Conservation (phyloP, 305 asterid species). For the Solanum aculeatissimum region DNA sequence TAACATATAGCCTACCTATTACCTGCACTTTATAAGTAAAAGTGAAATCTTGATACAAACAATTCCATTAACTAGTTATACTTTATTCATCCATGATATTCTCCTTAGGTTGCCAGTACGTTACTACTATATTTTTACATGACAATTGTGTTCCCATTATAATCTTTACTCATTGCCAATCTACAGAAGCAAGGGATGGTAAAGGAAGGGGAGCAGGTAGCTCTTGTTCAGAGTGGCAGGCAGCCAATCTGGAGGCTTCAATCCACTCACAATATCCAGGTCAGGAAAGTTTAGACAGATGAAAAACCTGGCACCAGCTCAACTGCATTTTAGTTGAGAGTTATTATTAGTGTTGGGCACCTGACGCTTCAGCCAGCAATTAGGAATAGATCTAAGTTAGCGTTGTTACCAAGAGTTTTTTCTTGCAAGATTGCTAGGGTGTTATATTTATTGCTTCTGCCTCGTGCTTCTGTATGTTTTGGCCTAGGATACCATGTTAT, state of each 20-base stretch:
- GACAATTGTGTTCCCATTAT: background rate
- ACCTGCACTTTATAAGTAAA: background rate
- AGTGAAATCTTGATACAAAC: background rate
- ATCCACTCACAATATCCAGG: constrained; percentile 89
- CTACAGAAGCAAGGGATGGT: constrained; percentile 85
- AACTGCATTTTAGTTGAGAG: background rate
- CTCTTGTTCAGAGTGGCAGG: constrained; percentile 88
- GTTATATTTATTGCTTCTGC: background rate
- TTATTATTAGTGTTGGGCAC: background rate
- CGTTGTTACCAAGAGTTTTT: background rate
- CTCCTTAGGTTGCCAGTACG: background rate
- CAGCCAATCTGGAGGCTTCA: constrained; percentile 88
- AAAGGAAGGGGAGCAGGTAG: constrained; percentile 83
- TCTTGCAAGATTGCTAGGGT: background rate
- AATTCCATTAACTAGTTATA: background rate
- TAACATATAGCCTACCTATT: background rate
- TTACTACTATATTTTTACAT: background rate
- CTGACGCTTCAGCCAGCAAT: background rate
- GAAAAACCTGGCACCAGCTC: background rate
- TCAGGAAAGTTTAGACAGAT: constrained; percentile 53
- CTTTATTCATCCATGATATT: background rate
- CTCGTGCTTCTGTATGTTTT: background rate
- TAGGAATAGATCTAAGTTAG: background rate
- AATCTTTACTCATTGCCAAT: background rate
- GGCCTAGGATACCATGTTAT: background rate